Conservation (phyloP, 352 stramenopile genomes). For the Globisporangium perplexum region DNA sequence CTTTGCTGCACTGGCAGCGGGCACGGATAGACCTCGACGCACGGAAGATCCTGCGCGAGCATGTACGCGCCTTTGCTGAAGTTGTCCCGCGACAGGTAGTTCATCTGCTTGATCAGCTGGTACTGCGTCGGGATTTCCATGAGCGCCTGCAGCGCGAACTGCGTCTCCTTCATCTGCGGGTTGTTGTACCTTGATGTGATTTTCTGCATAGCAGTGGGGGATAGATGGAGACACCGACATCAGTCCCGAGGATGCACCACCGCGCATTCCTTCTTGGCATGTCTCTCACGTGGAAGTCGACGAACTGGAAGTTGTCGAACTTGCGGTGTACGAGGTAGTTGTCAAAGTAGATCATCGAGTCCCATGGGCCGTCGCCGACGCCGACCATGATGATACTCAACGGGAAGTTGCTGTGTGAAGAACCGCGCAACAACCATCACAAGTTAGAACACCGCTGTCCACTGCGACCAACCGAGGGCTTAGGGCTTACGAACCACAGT, state of each 20-base stretch:
- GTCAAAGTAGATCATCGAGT: conserved; percentile 79
- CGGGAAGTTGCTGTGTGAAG: conserved; percentile 52
- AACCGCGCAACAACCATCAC: background rate
- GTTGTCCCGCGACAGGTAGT: conserved; percentile 37
- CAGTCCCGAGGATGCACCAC: background rate
- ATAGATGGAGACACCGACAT: background rate
- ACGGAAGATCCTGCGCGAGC: conserved; percentile 44
- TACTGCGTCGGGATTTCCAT: conserved; percentile 87
- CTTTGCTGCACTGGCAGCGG: conserved; percentile 25
- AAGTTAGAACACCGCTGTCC: background rate
- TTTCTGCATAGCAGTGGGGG: conserved; percentile 27
- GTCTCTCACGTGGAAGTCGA: conserved; percentile 61
- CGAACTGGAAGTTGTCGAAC: conserved; percentile 88
- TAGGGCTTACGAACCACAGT: too few relatives aligned
- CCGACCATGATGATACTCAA: conserved; percentile 79
- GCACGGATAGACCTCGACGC: conserved; percentile 59
- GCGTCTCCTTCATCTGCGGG: conserved; percentile 43
- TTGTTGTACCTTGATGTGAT: conserved; percentile 38
- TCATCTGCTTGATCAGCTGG: conserved; percentile 66
- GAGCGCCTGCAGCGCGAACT: conserved; percentile 78
- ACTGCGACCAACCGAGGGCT: background rate
- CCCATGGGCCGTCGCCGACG: conserved; percentile 77
- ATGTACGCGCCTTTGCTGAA: conserved; percentile 28
- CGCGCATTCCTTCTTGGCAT: too few relatives aligned
- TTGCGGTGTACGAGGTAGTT: conserved; percentile 68